Evolutionary conservation across 2,329 filamentous ascomycete species (phyloP), one percentile per base, ranked within the genome.

Genomic region (Exophiala sideris): DNA sequence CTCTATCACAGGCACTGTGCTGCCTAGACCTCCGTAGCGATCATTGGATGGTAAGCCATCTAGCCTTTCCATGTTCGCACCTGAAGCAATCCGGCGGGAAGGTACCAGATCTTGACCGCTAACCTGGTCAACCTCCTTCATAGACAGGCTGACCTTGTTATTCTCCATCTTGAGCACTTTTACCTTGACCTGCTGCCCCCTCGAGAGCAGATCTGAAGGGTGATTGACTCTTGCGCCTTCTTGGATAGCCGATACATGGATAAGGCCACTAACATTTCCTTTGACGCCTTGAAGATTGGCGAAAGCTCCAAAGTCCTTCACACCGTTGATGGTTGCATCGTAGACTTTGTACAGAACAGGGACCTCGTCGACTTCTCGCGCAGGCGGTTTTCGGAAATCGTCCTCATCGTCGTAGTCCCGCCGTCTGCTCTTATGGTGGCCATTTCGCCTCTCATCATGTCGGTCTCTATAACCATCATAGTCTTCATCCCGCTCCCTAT

Each of bases 301-400:
- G 70, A 99, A 99, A 0, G 86, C 91, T 9, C 94, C 94, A 72
- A 97, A 99, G 58, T 96, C 90, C 66, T 96, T 97, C 50, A 99
- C 79, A 0, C 91, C 91, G 0, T 90, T 96, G 11, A 97, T 89
- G 65, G 86, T 85, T 1, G 94, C 94, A 59, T 90, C 82, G 66
- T 99, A 99, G 2, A 96, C 75, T 68, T 99, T 99, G 76, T 86
- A 85, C 5, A 95, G 72, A 33, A 91, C 76, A 0, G 94, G 91
- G 39, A 81, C 72, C 48, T 96, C 88, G 70, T 99, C 94, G 8
- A 95, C 68, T 64, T 95, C 89, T 1, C 80, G 81, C 1, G 82
- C 81, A 0, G 88, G 87, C 0, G 84, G 82, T 49, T 81, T 79
- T 62, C 79, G 80, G 52, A 90, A 85, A 39, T 80, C 75, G 57